These are phyloP conservation scores for Corylus americana DNA, from an alignment of 306 rosid genomes.

Conservation along the genomic window DNA sequence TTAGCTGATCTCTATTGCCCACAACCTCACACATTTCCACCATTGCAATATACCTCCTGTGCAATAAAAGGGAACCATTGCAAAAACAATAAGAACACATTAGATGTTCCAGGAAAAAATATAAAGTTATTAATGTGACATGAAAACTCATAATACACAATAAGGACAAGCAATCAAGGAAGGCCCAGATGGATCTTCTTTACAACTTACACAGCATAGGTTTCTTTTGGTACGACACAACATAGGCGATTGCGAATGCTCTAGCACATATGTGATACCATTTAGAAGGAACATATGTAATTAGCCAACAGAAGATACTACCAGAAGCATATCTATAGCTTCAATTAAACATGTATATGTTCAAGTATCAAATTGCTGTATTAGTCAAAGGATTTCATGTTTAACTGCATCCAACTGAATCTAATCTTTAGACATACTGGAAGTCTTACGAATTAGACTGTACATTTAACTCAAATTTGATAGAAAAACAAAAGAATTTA, in stretches of 20 bases:
- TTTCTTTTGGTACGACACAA: not conserved
- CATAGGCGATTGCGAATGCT: not conserved
- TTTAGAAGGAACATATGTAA: not conserved
- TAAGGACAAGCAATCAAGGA: not conserved
- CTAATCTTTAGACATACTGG: not conserved
- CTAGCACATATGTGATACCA: not conserved
- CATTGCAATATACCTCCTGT: conserved; percentile 91
- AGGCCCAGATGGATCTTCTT: not conserved
- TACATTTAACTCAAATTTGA: not conserved
- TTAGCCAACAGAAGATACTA: not conserved
- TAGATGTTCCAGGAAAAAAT: conserved; percentile 6
- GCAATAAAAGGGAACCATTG: conserved; percentile 32
- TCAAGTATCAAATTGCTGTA: not conserved
- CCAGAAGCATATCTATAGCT: not conserved
- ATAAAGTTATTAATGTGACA: not conserved
- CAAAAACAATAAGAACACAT: conserved; percentile 14
- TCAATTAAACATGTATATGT: not conserved
- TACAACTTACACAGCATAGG: not conserved
- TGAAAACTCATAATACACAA: not conserved
- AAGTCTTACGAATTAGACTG: not conserved
- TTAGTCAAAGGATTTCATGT: not conserved
- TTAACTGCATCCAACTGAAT: not conserved
- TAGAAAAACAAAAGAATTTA: not conserved
- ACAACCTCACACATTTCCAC: conserved; percentile 92
- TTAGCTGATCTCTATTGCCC: conserved; percentile 68